These are phyloP conservation scores for Alternaria arborescens DNA, from an alignment of 2,329 filamentous ascomycete species.

Conservation along the genomic window DNA sequence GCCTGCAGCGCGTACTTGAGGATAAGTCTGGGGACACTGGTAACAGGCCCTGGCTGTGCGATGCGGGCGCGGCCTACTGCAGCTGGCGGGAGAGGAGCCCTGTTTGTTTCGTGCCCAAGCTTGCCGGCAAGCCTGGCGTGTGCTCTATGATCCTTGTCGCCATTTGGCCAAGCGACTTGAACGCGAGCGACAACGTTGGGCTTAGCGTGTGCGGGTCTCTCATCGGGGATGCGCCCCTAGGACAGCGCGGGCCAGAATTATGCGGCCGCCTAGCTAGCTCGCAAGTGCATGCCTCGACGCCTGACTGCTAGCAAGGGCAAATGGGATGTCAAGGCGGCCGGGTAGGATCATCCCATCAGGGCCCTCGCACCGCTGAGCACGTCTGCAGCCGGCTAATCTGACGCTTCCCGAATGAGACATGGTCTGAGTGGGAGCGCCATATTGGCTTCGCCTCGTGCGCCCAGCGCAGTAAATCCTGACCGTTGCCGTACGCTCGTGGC, in stretches of 20 bases:
- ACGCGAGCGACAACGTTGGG: constrained; percentile 38
- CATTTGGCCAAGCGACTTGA: constrained; percentile 37
- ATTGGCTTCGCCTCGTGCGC: constrained; percentile 43
- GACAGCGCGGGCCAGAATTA: constrained; percentile 38
- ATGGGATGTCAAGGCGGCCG: constrained; percentile 44
- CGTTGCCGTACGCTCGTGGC: constrained; percentile 45
- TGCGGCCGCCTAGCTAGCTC: constrained; percentile 39
- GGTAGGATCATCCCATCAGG: constrained; percentile 34
- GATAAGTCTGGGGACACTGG: constrained; percentile 40
- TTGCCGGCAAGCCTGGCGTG: constrained; percentile 37
- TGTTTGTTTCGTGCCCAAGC: constrained; percentile 44
- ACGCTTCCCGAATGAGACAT: constrained; percentile 34
- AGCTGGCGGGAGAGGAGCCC: constrained; percentile 41
- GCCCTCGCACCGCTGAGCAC: constrained; percentile 33
- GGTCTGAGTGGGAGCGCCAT: constrained; percentile 36
- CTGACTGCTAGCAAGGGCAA: constrained; percentile 45
- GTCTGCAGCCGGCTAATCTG: constrained; percentile 46
- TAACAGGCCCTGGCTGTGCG: constrained; percentile 45
- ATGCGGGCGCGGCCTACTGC: constrained; percentile 48
- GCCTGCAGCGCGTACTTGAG: constrained; percentile 50
- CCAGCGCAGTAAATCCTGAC: constrained; percentile 26
- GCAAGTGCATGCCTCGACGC: constrained; percentile 32
- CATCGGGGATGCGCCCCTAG: constrained; percentile 41
- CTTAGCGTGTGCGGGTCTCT: constrained; percentile 44
- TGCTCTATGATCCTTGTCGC: constrained; percentile 37